phyloP scores from a whole-genome alignment of 1,139 yeast species.

The Geotrichum reessii region DNA sequence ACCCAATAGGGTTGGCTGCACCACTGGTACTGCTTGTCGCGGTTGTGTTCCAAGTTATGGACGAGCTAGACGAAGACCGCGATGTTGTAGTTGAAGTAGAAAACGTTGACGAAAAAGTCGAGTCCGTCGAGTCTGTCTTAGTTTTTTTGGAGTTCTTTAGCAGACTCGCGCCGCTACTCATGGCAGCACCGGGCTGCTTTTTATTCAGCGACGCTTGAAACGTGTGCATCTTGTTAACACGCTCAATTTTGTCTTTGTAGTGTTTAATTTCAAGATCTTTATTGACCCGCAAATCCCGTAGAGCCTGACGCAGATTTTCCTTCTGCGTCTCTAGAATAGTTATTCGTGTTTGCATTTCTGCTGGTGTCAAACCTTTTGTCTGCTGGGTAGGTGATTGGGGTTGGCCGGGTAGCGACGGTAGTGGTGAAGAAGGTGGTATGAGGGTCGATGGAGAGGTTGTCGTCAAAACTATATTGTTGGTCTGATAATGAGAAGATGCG shows the following conservation, averaged over 20 bases:
- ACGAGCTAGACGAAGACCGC: not conserved
- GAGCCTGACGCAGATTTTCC: constrained; percentile 54
- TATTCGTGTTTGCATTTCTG: constrained; percentile 24
- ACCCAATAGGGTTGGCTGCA: not conserved
- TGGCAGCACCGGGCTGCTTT: not conserved
- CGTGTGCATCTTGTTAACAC: constrained; percentile 17
- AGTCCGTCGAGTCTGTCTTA: not conserved
- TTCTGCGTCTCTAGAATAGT: constrained; percentile 45
- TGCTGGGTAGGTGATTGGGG: not conserved
- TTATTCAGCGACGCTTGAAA: not conserved
- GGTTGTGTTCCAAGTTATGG: not conserved
- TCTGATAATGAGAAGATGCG: not conserved
- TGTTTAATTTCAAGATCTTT: constrained; percentile 35
- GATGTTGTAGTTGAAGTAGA: not conserved
- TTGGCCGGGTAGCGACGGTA: not conserved
- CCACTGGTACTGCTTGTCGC: not conserved
- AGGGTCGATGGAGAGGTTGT: not conserved
- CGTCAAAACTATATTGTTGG: not conserved
- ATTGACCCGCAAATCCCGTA: constrained; percentile 36
- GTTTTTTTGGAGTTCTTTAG: not conserved
- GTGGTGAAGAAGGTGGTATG: not conserved
- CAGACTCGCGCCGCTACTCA: not conserved
- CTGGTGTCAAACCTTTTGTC: constrained; percentile 3
- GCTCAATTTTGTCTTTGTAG: constrained; percentile 31
- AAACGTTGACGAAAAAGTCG: not conserved